Base-by-base conservation (phyloP, 2,329 filamentous ascomycete genomes). In the Phialemoniopsis sp. region DNA sequence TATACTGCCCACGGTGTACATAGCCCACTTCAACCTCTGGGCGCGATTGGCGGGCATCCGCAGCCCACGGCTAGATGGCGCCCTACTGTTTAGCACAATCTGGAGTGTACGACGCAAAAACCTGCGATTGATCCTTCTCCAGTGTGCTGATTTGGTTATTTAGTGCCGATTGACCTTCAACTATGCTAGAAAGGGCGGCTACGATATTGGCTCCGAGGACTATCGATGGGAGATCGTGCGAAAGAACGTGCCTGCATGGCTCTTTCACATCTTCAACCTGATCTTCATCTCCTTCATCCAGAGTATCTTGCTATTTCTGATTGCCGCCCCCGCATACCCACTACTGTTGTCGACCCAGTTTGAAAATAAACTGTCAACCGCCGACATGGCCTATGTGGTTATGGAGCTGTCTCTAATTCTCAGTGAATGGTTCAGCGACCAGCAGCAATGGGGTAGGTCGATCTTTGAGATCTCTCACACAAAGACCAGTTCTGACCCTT, bases 151-250 rank as follows among this genome's bases (percentile, higher is more conserved):
- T 26, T 6, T 32, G 21, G 17, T 14, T 16, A 17, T 12, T 32
- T 43, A 89, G 87, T 59, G 68, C 42, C 85, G 93, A 10, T 69
- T 98, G 63, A 97, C 91, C 3, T 97, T 79, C 72, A 98, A 98
- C 66, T 98, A 96, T 67, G 95, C 87, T 83, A 85, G 93, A 42
- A 95, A 88, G 61, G 93, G 93, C 30, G 93, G 93, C 17, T 98
- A 98, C 60, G 69, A 74, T 13, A 72, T 90, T 47, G 91, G 93
- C 29, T 90, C 86, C 13, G 91, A 98, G 63, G 93, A 98, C 62
- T 98, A 98, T 62, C 79, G 93, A 65, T 98, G 93, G 91, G 72
- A 75, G 41, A 80, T 90, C 40, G 68, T 97, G 38, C 82, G 82
- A 56, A 68, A 74, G 19, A 68, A 80, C 29, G 71, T 90, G 16